phyloP scores from a whole-genome alignment of 495 filamentous ascomycete genomes.

The Neurospora intermedia region DNA sequence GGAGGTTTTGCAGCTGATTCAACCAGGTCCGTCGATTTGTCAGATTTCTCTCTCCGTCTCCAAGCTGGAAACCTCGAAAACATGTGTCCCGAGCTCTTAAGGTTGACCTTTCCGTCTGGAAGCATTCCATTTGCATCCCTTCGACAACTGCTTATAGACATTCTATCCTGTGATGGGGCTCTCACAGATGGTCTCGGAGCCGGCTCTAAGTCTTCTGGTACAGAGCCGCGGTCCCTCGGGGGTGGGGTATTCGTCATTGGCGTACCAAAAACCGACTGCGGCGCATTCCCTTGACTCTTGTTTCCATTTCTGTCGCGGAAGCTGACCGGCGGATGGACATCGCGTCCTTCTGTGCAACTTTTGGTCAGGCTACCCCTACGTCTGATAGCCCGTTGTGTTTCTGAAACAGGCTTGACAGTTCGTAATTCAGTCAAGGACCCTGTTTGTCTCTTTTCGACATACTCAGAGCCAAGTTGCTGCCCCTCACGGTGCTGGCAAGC shows the following conservation, averaged over 20 bases:
- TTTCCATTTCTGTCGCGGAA: background rate
- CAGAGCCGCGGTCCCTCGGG: background rate
- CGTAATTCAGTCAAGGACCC: background rate
- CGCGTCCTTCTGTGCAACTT: background rate
- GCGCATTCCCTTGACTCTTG: background rate
- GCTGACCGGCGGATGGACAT: background rate
- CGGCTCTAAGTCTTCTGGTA: background rate
- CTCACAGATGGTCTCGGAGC: background rate
- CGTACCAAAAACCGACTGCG: background rate
- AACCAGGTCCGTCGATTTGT: background rate
- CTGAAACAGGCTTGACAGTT: background rate
- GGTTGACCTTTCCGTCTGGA: background rate
- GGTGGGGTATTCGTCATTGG: background rate
- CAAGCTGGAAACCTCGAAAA: conserved; percentile 8
- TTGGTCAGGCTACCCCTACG: background rate
- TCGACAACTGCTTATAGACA: background rate
- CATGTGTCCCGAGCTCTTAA: conserved; percentile 3
- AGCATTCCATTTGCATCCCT: background rate
- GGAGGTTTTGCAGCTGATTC: background rate
- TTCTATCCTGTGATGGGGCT: background rate
- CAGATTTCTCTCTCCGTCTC: conserved; percentile 5
- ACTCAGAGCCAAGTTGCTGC: background rate
- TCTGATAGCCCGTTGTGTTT: background rate
- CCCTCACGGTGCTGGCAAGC: background rate
- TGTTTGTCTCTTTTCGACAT: background rate